Base-by-base conservation (phyloP, 495 filamentous ascomycete species). In the Lasiosphaeriaceae sp. region DNA sequence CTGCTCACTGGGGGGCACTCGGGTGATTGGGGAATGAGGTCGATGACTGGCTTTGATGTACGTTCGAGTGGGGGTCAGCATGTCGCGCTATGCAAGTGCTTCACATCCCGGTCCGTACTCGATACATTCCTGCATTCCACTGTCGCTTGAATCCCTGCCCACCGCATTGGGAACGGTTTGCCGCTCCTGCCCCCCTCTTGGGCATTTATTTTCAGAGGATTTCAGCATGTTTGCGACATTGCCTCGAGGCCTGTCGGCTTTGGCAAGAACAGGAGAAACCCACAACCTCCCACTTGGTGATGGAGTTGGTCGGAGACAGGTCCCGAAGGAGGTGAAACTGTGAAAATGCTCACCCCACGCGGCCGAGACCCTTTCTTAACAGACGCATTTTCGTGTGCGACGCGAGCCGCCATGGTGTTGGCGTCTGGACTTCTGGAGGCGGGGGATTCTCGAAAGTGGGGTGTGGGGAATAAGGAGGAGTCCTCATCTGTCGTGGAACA, bases 51-150 rank as follows among this genome's bases (percentile, higher is more conserved):
- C 20, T 8, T n/a, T 46, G 37, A 44, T 16, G 41, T 35, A 22
- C 47, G 17, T 48, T 50, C 31, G 53, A 55, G 59, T 62, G 59
- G 59, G 59, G 59, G 59, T 62, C 46, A 50, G 24, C 59, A 57
- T 55, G 59, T 50, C 19, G 47, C 21, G 23, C 31, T 43, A 57
- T 61, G 59, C 59, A 52, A 62, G 59, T 61, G 58, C 54, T 62
- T n/a, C 24, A 35, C 12, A 62, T 51, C 59, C 59, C 48, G 46
- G 59, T 57, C 46, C 45, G 54, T 57, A 57, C 45, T 50, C 35
- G 9, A 16, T 55, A 45, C 52, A 21, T 47, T 20, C 22, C 8
- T n/a, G 2, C 51, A 21, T 17, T 23, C 17, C 12, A 7, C 37
- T 11, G 14, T 43, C 39, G 50, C 50, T 43, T n/a, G 31, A 8